Conservation (phyloP, 106 monocot species). For the Dendrobium nobile region DNA sequence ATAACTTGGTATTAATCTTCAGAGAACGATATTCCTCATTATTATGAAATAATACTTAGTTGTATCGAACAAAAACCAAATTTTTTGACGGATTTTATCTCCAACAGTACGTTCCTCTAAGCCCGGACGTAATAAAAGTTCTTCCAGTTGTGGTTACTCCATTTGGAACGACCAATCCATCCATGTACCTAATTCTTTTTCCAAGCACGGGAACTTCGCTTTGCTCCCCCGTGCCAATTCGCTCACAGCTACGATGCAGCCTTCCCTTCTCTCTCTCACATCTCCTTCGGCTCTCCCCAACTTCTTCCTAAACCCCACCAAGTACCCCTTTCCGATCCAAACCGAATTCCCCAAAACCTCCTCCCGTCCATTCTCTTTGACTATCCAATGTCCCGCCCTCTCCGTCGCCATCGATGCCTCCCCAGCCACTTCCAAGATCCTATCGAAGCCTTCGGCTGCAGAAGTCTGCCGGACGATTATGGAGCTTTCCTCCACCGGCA, state of each 20-base stretch:
- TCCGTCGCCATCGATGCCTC: conserved; percentile 20
- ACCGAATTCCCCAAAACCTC: not conserved
- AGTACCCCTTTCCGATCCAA: not conserved
- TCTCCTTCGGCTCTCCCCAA: not conserved
- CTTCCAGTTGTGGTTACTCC: no score
- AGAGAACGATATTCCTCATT: no score
- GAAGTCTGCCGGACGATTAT: conserved; percentile 75
- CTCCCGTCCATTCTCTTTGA: not conserved
- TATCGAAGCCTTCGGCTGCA: conserved; percentile 49
- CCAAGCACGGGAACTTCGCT: not conserved
- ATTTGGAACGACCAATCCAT: no score
- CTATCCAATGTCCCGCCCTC: conserved; percentile 18
- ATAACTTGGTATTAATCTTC: no score
- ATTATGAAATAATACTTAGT: no score
- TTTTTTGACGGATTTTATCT: no score
- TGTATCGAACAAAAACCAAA: no score
- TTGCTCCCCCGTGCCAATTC: no score
- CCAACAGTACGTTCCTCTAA: no score
- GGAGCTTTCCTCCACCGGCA: conserved; percentile 77
- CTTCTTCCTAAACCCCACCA: not conserved
- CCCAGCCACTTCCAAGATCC: not conserved
- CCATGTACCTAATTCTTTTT: no score
- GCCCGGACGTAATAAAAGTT: no score
- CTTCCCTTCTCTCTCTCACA: not conserved
- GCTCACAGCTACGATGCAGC: not conserved